phyloP scores from a whole-genome alignment of 2,329 filamentous ascomycete species.

The Fusarium nisikadoi region DNA sequence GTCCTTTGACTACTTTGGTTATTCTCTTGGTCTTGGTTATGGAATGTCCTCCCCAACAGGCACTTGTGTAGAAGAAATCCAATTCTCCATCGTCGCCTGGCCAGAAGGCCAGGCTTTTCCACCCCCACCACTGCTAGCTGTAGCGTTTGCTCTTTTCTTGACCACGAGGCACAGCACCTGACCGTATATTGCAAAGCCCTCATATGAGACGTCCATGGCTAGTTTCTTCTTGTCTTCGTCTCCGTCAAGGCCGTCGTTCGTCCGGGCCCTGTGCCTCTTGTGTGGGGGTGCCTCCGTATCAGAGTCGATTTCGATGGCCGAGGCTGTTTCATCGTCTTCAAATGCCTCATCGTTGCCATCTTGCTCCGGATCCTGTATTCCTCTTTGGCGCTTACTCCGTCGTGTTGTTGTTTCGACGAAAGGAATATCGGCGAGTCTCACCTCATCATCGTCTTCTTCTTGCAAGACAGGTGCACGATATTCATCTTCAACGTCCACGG shows the following conservation, averaged over 20 bases:
- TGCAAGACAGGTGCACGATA: constrained; percentile 53
- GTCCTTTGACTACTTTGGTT: not conserved
- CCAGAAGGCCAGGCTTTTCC: constrained; percentile 52
- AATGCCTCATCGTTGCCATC: constrained; percentile 45
- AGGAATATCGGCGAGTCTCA: constrained; percentile 51
- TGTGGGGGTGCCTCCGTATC: constrained; percentile 55
- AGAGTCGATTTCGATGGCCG: constrained; percentile 53
- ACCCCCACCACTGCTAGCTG: constrained; percentile 44
- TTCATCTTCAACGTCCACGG: constrained; percentile 63
- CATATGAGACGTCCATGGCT: constrained; percentile 85
- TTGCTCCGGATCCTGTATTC: constrained; percentile 44
- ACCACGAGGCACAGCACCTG: constrained; percentile 92
- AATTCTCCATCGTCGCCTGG: constrained; percentile 83
- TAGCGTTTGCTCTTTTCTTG: constrained; percentile 66
- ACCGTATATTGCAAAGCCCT: constrained; percentile 96
- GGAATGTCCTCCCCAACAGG: constrained; percentile 54
- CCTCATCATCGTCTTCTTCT: constrained; percentile 59
- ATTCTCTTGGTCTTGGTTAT: constrained; percentile 31
- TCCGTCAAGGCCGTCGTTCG: constrained; percentile 46
- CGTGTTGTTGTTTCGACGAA: constrained; percentile 30
- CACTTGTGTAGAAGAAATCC: constrained; percentile 83
- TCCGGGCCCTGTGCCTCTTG: constrained; percentile 56
- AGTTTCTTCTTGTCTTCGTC: constrained; percentile 90
- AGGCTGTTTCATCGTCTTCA: constrained; percentile 51
- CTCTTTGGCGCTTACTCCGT: constrained; percentile 47